Conservation (phyloP, 371 early-diverging fungal genomes). For the Haplosporangium sp. region DNA sequence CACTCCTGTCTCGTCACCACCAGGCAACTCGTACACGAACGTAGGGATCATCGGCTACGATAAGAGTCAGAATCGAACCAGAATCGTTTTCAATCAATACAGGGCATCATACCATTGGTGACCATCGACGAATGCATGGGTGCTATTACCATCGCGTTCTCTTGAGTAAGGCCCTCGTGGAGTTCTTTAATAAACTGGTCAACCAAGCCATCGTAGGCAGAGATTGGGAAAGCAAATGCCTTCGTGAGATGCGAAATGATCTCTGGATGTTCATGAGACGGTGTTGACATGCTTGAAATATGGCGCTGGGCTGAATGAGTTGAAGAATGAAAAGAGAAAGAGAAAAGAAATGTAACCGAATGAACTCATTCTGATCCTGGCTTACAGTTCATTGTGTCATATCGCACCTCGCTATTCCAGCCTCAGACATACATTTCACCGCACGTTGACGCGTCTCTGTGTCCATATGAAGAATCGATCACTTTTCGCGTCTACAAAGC, state of each 20-base stretch:
- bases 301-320: background rate
- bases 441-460: no score
- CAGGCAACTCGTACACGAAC: conserved; percentile 59
- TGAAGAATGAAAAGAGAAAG: background rate
- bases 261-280: conserved; percentile 11
- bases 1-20: conserved; percentile 81
- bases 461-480: no score
- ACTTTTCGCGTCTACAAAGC: no score
- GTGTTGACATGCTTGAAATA: conserved; percentile 8
- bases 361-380: background rate
- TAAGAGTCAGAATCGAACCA: background rate
- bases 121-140: background rate
- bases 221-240: conserved; percentile 45
- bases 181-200: conserved; percentile 66
- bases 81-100: no score
- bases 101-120: no score
- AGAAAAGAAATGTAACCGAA: background rate
- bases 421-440: no score
- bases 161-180: conserved; percentile 60
- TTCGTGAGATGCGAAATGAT: conserved; percentile 27
- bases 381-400: background rate
- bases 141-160: conserved; percentile 55
- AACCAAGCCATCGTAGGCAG: conserved; percentile 55
- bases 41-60: conserved; percentile 58
- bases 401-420: no score